Evolutionary conservation across 2,329 filamentous ascomycete species (phyloP).

Genomic region (Cladosporium cucumerinum): DNA sequence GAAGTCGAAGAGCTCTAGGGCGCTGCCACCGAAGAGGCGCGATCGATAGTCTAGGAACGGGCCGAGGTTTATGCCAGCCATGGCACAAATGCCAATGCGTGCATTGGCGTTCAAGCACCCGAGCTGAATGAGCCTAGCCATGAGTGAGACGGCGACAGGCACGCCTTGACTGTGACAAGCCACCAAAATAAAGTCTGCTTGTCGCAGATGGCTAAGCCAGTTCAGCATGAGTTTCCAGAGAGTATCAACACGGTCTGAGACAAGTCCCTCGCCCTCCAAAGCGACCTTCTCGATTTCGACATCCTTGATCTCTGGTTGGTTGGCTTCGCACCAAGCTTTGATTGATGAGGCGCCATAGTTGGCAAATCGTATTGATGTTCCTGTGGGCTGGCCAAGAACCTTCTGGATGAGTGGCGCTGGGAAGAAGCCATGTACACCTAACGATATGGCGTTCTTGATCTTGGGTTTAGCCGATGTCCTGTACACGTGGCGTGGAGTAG

Average conservation of each 20-base stretch:
- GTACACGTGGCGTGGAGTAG: slow-evolving; percentile 65
- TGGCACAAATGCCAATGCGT: slow-evolving; percentile 79
- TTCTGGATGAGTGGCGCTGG: slow-evolving; percentile 82
- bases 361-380: slow-evolving; percentile 90
- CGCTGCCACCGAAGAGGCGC: slow-evolving; percentile 81
- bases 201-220: slow-evolving; percentile 86
- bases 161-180: slow-evolving; percentile 95
- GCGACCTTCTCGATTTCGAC: slow-evolving; percentile 92
- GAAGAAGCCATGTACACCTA: slow-evolving; percentile 92
- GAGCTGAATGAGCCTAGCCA: slow-evolving; percentile 88
- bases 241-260: slow-evolving; percentile 82
- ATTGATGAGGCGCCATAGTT: slow-evolving; percentile 83
- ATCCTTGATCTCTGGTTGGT: slow-evolving; percentile 57
- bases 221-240: slow-evolving; percentile 93
- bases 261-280: slow-evolving; percentile 90
- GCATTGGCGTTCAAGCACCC: slow-evolving; percentile 70
- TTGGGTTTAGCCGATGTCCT: slow-evolving; percentile 63
- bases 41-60: slow-evolving; percentile 92
- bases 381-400: slow-evolving; percentile 90
- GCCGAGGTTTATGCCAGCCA: slow-evolving; percentile 89
- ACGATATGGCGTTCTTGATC: slow-evolving; percentile 82
- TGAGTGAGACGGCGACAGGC: slow-evolving; percentile 85
- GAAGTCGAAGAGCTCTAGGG: slow-evolving; percentile 95
- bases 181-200: slow-evolving; percentile 85
- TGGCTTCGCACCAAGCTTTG: slow-evolving; percentile 71